Evolutionary conservation across 202 grass and related monocot species (phyloP), one percentile per base, ranked within the genome.

Genomic region (Schoenoplectus tabernaemontani): DNA sequence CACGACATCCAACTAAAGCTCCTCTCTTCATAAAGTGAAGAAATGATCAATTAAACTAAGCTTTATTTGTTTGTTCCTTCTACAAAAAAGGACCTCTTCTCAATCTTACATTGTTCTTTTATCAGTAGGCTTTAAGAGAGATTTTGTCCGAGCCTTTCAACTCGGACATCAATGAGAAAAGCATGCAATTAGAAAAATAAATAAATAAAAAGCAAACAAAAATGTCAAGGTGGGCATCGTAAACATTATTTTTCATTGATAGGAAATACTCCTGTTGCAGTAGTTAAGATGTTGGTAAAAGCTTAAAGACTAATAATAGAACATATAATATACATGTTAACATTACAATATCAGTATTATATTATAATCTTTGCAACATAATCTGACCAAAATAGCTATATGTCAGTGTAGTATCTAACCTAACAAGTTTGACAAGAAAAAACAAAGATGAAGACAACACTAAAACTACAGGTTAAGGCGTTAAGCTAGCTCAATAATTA

Each of bases 1-100:
- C 57, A 78, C 24, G 16, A 78, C 47, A 84, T 16, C 46, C 36
- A 48, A 77, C 48, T 67, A 66, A 78, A 69, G 58, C 42, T 78
- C 57, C 58, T 74, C 48, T 47, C 16, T 57, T 7, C 23, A 16
- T 63, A 42, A 46, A 44, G 57, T 15, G 20, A 30, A 61, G 50
- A 78, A 33, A 58, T 15, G 47, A 20, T 44, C 37, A 32, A 60
- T 57, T 78, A 32, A 59, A 22, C 10, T 5, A 24, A 39, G 15
- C 34, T 61, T 74, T 15, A 51, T 51, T 16, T 74, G 5, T 16
- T 16, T 32, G 28, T 15, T n/a, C 44, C 10, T 51, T 32, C 43
- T 67, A 67, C 26, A 56, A 32, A 51, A 73, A 51, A 48, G 24
- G 13, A 34, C 12, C 2, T 72, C 13, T 72, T 50, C 23, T 50